A percentile compares a stretch with the other conserved stretches of the same genome.
Conservation (phyloP, 2,329 filamentous ascomycete species). For the Malbranchea cinnamomea region DNA sequence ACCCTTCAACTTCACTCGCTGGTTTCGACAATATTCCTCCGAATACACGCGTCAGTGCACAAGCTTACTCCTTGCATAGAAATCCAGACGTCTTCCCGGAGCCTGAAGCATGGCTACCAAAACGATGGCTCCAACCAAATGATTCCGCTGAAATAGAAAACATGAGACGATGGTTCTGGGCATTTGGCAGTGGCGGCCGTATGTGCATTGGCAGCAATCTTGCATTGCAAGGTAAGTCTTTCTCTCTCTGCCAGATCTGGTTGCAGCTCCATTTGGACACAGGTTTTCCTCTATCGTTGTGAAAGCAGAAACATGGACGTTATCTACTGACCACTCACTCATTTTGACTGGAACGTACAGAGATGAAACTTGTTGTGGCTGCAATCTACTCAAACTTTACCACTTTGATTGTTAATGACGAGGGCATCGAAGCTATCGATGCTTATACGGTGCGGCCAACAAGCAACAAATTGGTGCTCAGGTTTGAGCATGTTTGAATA, state of each 20-base stretch:
- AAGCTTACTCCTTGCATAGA: constrained; percentile 38
- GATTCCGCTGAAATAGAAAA: constrained; percentile 25
- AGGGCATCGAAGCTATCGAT: constrained; percentile 49
- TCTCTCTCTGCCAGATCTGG: neutral
- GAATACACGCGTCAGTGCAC: constrained; percentile 30
- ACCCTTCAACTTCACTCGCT: constrained; percentile 23
- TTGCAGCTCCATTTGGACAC: neutral
- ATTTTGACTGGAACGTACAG: constrained; percentile 31
- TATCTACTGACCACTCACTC: neutral
- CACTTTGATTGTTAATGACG: constrained; percentile 46
- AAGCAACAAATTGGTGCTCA: constrained; percentile 44
- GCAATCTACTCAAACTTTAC: constrained; percentile 55
- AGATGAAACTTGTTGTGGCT: constrained; percentile 58
- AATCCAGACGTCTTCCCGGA: constrained; percentile 35
- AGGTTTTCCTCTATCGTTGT: neutral
- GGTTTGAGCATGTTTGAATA: constrained; percentile 29
- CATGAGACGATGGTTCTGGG: constrained; percentile 36
- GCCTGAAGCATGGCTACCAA: constrained; percentile 32
- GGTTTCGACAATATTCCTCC: constrained; percentile 28
- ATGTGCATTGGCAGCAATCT: constrained; percentile 37
- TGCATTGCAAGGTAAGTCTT: constrained; percentile 28
- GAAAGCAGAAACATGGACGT: too few relatives aligned
- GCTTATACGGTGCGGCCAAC: constrained; percentile 47
- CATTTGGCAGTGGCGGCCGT: constrained; percentile 34
- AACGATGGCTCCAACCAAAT: constrained; percentile 33